Percentiles rank a stretch among this genome's conserved stretches.
These are phyloP conservation scores for Talaromyces sp. DNA, from an alignment of 2,329 filamentous ascomycete species.

Conservation along the genomic window DNA sequence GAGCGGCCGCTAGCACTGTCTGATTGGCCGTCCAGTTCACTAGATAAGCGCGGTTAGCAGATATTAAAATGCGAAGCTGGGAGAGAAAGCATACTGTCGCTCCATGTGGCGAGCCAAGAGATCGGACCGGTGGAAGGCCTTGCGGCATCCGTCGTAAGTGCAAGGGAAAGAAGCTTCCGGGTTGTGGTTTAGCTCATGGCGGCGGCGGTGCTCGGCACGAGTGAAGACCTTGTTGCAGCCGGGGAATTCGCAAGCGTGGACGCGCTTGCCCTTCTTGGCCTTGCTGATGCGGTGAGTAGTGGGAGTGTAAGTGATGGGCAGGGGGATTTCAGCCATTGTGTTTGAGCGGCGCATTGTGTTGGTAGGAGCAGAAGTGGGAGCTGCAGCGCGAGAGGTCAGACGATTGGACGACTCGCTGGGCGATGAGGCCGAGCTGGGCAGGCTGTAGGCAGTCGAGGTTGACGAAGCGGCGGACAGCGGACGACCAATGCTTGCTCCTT, in stretches of 20 bases:
- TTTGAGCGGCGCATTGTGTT: constrained; percentile 18
- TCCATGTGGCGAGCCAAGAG: constrained; percentile 44
- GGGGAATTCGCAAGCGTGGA: constrained; percentile 43
- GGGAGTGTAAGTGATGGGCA: constrained; percentile 42
- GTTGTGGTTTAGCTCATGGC: constrained; percentile 47
- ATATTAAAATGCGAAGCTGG: neutral
- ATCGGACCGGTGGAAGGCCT: constrained; percentile 44
- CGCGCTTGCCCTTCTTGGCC: constrained; percentile 47
- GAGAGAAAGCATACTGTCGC: constrained; percentile 37
- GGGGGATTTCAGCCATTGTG: constrained; percentile 23
- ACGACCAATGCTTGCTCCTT: neutral
- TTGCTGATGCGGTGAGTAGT: constrained; percentile 47
- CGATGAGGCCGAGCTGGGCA: neutral
- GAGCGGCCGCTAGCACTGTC: constrained; percentile 17
- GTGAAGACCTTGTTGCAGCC: constrained; percentile 47
- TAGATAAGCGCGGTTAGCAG: constrained; percentile 12
- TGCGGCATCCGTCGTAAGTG: constrained; percentile 38
- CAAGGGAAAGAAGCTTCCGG: constrained; percentile 41
- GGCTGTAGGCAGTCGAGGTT: neutral
- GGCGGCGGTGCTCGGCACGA: constrained; percentile 44
- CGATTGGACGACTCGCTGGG: neutral
- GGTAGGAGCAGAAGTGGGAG: neutral
- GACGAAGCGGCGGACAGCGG: constrained; percentile 2
- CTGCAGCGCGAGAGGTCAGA: neutral
- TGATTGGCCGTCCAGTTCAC: constrained; percentile 31